phyloP scores from a whole-genome alignment of 495 filamentous ascomycete genomes.

The Trichocladium uniseriatum region DNA sequence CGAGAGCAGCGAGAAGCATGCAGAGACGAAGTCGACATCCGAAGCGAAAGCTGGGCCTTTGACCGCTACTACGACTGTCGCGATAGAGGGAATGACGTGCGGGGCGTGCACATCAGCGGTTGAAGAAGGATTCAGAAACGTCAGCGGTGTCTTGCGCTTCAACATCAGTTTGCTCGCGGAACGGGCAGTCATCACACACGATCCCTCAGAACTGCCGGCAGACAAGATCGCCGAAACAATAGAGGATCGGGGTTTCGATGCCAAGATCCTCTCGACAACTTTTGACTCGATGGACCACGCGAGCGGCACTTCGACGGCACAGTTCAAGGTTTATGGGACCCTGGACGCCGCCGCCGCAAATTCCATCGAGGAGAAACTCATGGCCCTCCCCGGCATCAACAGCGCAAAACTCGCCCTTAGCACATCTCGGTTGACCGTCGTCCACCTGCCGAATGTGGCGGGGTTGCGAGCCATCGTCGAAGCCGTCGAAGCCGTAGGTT shows the following conservation, averaged over 20 bases:
- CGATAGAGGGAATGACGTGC: slow-evolving; percentile 96
- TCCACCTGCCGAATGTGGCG: slow-evolving; percentile 57
- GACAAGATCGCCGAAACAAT: slow-evolving; percentile 79
- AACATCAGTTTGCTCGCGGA: slow-evolving; percentile 92
- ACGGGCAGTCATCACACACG: slow-evolving; percentile 79
- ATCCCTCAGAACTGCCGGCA: slow-evolving; percentile 54
- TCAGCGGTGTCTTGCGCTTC: slow-evolving; percentile 73
- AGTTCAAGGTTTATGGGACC: slow-evolving; percentile 78
- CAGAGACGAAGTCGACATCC: slow-evolving; percentile 26
- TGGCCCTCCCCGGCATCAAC: slow-evolving; percentile 56
- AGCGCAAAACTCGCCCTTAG: slow-evolving; percentile 61
- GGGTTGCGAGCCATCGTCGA: slow-evolving; percentile 80
- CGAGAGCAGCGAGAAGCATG: slow-evolving; percentile 33
- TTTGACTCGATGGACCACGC: slow-evolving; percentile 38
- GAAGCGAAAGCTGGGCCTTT: slow-evolving; percentile 11
- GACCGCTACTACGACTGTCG: slow-evolving; percentile 66
- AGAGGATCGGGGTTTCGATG: slow-evolving; percentile 87
- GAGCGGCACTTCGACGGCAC: slow-evolving; percentile 44
- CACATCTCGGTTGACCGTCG: slow-evolving; percentile 58
- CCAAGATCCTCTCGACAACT: slow-evolving; percentile 60
- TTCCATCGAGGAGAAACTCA: slow-evolving; percentile 59
- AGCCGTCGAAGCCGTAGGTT: slow-evolving; percentile 65
- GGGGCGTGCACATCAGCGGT: slow-evolving; percentile 89
- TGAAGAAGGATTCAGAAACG: slow-evolving; percentile 64
- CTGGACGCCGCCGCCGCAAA: slow-evolving; percentile 59